Percentiles rank a stretch among this genome's conserved stretches.
Conservation (phyloP, 2,329 filamentous ascomycete species). For the Aspergillus aculeatinus region DNA sequence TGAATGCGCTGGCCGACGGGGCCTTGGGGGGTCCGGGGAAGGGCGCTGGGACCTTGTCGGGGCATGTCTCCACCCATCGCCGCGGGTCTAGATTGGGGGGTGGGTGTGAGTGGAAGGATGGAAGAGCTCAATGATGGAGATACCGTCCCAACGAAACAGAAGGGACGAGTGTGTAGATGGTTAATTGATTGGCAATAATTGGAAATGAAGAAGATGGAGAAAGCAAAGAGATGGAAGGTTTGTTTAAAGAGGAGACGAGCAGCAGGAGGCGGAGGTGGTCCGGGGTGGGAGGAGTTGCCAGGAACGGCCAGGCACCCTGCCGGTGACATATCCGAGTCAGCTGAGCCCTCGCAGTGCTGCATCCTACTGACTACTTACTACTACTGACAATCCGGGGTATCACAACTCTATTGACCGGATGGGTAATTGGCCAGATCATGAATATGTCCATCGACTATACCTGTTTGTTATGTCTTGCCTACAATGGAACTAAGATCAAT, state of each 20-base stretch:
- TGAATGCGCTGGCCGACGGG: constrained; percentile 76
- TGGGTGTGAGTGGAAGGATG: background rate
- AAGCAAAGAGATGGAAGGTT: background rate
- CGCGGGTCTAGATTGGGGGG: constrained; percentile 10
- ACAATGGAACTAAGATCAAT: no score
- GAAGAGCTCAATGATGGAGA: background rate
- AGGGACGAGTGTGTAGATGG: background rate
- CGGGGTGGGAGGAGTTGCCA: background rate
- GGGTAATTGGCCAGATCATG: no score
- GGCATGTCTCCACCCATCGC: constrained; percentile 28
- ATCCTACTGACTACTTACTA: background rate
- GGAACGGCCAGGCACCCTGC: constrained; percentile 16
- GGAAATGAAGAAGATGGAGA: background rate
- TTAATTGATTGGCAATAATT: background rate
- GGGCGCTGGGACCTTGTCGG: constrained; percentile 38
- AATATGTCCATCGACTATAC: no score
- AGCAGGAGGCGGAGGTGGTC: no score
- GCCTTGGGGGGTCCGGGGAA: constrained; percentile 51
- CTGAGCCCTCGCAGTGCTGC: background rate
- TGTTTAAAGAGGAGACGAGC: background rate
- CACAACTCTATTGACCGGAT: no score
- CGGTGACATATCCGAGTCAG: background rate
- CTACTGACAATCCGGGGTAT: background rate
- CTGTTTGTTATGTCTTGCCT: no score
- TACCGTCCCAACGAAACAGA: background rate